These are phyloP conservation scores for Rachicladosporium sp. DNA, from an alignment of 2,329 filamentous ascomycete genomes.

Conservation along the genomic window DNA sequence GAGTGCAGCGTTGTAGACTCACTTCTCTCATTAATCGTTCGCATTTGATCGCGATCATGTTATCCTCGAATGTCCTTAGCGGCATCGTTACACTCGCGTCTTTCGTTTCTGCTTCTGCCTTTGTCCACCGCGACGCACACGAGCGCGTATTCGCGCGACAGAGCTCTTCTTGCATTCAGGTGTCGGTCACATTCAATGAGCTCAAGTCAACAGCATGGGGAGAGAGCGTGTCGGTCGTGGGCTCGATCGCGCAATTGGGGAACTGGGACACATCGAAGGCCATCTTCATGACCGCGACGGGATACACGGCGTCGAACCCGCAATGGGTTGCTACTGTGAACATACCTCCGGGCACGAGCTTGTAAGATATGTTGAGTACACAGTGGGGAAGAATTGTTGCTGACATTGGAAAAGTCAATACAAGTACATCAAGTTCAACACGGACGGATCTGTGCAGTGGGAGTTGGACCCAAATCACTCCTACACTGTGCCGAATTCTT, in stretches of 20 bases:
- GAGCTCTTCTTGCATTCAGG: slow-evolving; percentile 4
- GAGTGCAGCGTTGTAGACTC: slow-evolving; percentile 1
- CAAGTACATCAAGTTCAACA: slow-evolving; percentile 53
- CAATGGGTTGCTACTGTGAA: slow-evolving; percentile 48
- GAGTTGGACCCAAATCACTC: slow-evolving; percentile 44
- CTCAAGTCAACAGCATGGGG: slow-evolving; percentile 27
- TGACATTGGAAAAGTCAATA: slow-evolving; percentile 6
- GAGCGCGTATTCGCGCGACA: slow-evolving; percentile 2
- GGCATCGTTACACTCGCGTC: slow-evolving; percentile 5
- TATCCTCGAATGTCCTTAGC: slow-evolving; percentile 5
- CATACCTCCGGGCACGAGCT: slow-evolving; percentile 41
- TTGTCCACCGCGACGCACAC: slow-evolving; percentile 3
- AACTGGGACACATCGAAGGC: slow-evolving; percentile 45
- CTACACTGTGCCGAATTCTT: slow-evolving; percentile 29
- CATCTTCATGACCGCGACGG: slow-evolving; percentile 43
- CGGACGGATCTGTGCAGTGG: slow-evolving; percentile 47
- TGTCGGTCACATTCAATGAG: slow-evolving; percentile 7
- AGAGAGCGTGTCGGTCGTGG: slow-evolving; percentile 53
- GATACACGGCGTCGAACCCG: slow-evolving; percentile 48
- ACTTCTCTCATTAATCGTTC: slow-evolving; percentile 2
- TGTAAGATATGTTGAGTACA: slow-evolving; percentile 38
- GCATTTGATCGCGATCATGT: slow-evolving; percentile 1
- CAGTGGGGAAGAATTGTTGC: not conserved
- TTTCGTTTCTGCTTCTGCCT: slow-evolving; percentile 4
- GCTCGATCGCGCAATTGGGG: slow-evolving; percentile 47